Evolutionary conservation across 2,329 filamentous ascomycete genomes (phyloP).

Genomic region (Lasiodiplodia gonubiensis): DNA sequence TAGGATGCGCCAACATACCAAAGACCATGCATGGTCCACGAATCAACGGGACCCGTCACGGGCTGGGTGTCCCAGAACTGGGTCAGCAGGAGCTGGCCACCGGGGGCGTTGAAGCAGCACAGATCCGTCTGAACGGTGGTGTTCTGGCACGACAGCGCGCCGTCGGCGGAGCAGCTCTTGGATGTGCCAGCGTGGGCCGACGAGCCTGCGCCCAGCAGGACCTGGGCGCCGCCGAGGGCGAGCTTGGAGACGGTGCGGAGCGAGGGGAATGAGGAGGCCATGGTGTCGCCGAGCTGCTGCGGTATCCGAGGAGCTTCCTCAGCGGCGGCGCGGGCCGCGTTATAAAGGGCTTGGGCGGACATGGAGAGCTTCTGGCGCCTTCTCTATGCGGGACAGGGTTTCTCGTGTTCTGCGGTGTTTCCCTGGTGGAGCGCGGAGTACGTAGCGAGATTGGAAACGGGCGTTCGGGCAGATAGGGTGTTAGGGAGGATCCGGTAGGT

Average conservation of each 20-base stretch:
- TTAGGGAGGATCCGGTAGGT: conserved; percentile 27
- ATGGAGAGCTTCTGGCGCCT: not conserved
- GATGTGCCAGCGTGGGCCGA: conserved; percentile 38
- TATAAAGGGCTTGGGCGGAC: conserved; percentile 28
- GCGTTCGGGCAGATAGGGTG: conserved; percentile 9
- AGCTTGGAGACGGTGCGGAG: conserved; percentile 45
- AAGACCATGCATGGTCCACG: conserved; percentile 76
- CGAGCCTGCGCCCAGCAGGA: conserved; percentile 40
- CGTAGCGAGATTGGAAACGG: conserved; percentile 2
- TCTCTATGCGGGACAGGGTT: conserved; percentile 3
- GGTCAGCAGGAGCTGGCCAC: conserved; percentile 73
- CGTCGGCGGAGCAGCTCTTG: conserved; percentile 41
- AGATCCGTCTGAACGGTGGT: conserved; percentile 65
- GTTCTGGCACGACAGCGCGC: conserved; percentile 68
- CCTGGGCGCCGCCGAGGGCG: conserved; percentile 43
- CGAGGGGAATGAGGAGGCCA: conserved; percentile 43
- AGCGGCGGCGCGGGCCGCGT: conserved; percentile 25
- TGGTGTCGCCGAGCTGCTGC: conserved; percentile 25
- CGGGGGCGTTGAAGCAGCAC: conserved; percentile 77
- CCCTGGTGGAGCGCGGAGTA: not conserved
- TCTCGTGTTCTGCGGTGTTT: not conserved
- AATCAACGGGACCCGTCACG: conserved; percentile 55
- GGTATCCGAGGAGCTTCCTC: conserved; percentile 11
- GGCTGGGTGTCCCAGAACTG: conserved; percentile 79
- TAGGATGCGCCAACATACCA: conserved; percentile 50